phyloP scores from a whole-genome alignment of 2,329 filamentous ascomycete genomes.

The Microcera coccophila region DNA sequence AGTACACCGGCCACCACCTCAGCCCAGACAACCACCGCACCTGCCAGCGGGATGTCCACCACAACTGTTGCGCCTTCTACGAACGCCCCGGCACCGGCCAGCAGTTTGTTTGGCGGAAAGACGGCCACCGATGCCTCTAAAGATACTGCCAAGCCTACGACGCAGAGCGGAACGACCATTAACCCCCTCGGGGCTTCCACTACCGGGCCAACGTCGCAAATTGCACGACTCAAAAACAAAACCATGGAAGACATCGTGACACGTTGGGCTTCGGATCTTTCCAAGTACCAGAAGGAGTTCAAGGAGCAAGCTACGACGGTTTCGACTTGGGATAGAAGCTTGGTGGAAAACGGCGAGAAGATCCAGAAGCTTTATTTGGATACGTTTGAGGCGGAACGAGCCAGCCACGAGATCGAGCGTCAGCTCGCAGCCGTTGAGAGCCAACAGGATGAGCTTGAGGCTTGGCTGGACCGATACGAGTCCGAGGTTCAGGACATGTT shows the following conservation, averaged over 20 bases:
- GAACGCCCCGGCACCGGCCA: constrained; percentile 30
- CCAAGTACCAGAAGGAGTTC: constrained; percentile 96
- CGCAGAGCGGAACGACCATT: constrained; percentile 30
- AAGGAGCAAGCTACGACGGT: constrained; percentile 85
- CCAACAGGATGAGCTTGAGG: constrained; percentile 85
- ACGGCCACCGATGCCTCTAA: constrained; percentile 28
- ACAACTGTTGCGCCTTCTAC: constrained; percentile 27
- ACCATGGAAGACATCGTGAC: constrained; percentile 99
- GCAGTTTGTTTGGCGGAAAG: constrained; percentile 34
- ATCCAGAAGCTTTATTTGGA: constrained; percentile 89
- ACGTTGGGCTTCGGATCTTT: constrained; percentile 89
- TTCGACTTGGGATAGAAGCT: constrained; percentile 82
- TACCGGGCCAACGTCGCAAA: constrained; percentile 73
- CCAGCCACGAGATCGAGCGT: constrained; percentile 88
- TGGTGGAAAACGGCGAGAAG: constrained; percentile 92
- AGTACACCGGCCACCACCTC: constrained; percentile 20
- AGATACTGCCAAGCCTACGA: constrained; percentile 28
- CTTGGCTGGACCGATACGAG: constrained; percentile 88
- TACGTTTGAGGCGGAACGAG: constrained; percentile 89
- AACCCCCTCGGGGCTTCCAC: constrained; percentile 66
- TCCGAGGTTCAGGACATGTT: constrained; percentile 87
- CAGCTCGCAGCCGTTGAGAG: constrained; percentile 86
- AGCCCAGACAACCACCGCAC: constrained; percentile 15
- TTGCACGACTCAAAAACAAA: constrained; percentile 93
- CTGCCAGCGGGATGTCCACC: constrained; percentile 14